Conservation (phyloP, 306 rosid species). For the Hippophae tibetana region DNA sequence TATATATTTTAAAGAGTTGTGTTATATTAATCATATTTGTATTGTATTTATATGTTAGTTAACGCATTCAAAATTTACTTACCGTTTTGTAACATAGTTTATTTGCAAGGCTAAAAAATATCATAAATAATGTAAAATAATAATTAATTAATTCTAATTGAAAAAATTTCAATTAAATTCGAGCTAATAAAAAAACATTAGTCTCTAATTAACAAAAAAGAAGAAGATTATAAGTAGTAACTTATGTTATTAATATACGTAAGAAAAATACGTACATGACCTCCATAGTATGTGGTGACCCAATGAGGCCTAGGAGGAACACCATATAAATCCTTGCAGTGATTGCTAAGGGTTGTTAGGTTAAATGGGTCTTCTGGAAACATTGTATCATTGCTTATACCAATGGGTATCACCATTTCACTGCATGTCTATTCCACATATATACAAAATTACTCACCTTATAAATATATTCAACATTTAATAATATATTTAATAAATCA, state of each 20-base stretch:
- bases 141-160: too few relatives aligned
- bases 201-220: background rate
- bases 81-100: too few relatives aligned
- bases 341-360: slow-evolving; percentile 11
- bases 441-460: background rate
- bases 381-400: slow-evolving; percentile 36
- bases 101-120: too few relatives aligned
- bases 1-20: too few relatives aligned
- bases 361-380: slow-evolving; percentile 34
- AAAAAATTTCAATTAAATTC: too few relatives aligned
- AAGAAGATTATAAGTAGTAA: background rate
- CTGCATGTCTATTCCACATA: slow-evolving; percentile 37
- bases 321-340: slow-evolving; percentile 38
- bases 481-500: too few relatives aligned
- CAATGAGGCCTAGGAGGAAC: slow-evolving; percentile 55
- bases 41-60: too few relatives aligned
- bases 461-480: background rate
- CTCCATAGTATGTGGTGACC: slow-evolving; percentile 66
- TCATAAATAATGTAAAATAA: too few relatives aligned
- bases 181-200: too few relatives aligned
- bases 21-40: too few relatives aligned
- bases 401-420: slow-evolving; percentile 47
- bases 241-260: background rate
- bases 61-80: too few relatives aligned
- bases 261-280: slow-evolving; percentile 31